These are phyloP conservation scores for Gloeostereum incarnatum DNA, from an alignment of 768 basidiomycete species.

Conservation along the genomic window DNA sequence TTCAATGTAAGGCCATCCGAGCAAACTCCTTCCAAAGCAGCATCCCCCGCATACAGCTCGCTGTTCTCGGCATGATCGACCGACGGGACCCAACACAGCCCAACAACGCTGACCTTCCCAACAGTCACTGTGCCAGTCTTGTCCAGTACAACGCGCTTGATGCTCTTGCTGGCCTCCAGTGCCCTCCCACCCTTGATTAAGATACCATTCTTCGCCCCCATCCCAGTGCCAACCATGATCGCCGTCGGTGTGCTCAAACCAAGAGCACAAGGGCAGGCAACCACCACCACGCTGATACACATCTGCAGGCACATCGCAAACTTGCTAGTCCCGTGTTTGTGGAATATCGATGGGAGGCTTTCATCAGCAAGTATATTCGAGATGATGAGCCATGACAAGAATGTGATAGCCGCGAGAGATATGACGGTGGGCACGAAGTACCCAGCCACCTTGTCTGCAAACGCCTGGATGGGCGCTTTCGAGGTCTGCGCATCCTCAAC, in stretches of 20 bases:
- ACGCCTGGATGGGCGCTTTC: constrained; percentile 96
- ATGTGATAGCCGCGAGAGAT: constrained; percentile 70
- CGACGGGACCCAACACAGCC: constrained; percentile 61
- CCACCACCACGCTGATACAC: constrained; percentile 96
- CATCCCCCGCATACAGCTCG: constrained; percentile 34
- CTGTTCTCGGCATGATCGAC: constrained; percentile 14
- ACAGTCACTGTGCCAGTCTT: constrained; percentile 97
- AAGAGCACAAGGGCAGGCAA: constrained; percentile 96
- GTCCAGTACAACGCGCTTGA: constrained; percentile 82
- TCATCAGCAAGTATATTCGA: constrained; percentile 46
- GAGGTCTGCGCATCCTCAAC: constrained; percentile 98
- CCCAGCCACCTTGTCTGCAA: constrained; percentile 91
- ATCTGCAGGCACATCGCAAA: constrained; percentile 91
- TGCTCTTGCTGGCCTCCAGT: constrained; percentile 79
- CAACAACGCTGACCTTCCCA: constrained; percentile 82
- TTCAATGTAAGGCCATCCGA: constrained; percentile 56
- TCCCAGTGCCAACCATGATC: constrained; percentile 98
- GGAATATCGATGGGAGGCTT: constrained; percentile 77
- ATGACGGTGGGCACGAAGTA: constrained; percentile 93
- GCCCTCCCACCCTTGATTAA: constrained; percentile 96
- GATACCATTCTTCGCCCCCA: constrained; percentile 95
- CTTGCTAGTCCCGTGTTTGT: constrained; percentile 71
- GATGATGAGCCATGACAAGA: constrained; percentile 75
- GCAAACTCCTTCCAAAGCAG: constrained; percentile 33
- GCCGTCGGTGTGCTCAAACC: constrained; percentile 96